Percentiles rank a stretch among this genome's conserved stretches.
phyloP scores from a whole-genome alignment of 2,329 filamentous ascomycete species.

The Endoconidiophora laricicola region DNA sequence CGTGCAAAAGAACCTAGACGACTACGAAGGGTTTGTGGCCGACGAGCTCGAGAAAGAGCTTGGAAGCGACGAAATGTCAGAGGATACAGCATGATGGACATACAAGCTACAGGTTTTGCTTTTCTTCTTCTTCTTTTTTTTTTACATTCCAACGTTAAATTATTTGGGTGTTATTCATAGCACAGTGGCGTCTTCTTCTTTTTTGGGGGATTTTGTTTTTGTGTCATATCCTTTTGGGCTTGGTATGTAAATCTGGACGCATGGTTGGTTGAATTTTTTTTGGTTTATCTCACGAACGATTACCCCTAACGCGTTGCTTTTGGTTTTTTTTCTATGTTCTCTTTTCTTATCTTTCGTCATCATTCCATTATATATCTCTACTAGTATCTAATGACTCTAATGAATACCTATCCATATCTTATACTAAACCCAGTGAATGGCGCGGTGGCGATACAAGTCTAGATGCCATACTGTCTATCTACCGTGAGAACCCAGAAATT shows the following conservation, averaged over 20 bases:
- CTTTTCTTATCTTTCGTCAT: slow-evolving; percentile 7
- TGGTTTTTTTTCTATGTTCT: slow-evolving; percentile 14
- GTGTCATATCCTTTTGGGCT: neutral
- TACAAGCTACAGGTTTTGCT: neutral
- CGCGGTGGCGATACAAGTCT: too few species aligned
- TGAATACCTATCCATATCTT: neutral
- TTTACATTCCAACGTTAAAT: neutral
- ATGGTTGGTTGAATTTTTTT: neutral
- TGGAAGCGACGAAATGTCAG: slow-evolving; percentile 38
- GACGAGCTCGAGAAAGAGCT: slow-evolving; percentile 83
- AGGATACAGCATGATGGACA: too few species aligned
- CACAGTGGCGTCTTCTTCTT: neutral
- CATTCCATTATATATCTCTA: slow-evolving; percentile 9
- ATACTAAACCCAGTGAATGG: too few species aligned
- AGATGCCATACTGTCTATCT: too few species aligned
- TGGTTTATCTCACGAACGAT: too few species aligned
- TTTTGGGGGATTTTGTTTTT: neutral
- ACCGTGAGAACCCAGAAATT: too few species aligned
- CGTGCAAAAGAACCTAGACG: slow-evolving; percentile 78
- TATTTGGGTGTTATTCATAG: too few species aligned
- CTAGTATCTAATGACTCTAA: slow-evolving; percentile 6
- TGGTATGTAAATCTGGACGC: too few species aligned
- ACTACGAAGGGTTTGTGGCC: slow-evolving; percentile 84
- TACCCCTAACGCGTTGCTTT: too few species aligned
- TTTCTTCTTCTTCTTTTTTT: neutral